These are phyloP conservation scores for Periconia macrospinosa DNA, from an alignment of 2,329 filamentous ascomycete genomes.

Conservation along the genomic window DNA sequence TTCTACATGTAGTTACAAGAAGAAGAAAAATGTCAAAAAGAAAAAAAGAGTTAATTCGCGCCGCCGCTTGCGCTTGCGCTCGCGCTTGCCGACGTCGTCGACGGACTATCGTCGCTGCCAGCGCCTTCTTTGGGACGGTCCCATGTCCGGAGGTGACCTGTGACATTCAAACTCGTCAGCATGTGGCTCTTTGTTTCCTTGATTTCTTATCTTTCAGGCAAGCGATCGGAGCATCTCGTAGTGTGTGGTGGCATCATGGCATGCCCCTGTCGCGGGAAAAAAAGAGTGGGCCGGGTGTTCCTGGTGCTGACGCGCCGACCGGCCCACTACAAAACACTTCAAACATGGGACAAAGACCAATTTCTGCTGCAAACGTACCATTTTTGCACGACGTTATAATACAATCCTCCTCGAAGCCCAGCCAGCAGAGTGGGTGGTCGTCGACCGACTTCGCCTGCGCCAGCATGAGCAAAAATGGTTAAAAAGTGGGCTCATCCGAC, in stretches of 20 bases:
- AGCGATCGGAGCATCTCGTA: not conserved
- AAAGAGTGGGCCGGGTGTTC: slow-evolving; percentile 19
- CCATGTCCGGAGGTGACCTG: slow-evolving; percentile 78
- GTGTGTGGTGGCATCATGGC: no score
- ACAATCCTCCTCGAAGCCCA: slow-evolving; percentile 90
- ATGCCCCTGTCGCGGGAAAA: no score
- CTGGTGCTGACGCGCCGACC: slow-evolving; percentile 23
- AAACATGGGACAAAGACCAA: not conserved
- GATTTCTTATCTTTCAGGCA: not conserved
- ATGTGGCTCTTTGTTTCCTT: not conserved
- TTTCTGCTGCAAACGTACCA: slow-evolving; percentile 61
- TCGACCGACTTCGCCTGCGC: slow-evolving; percentile 78
- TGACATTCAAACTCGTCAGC: slow-evolving; percentile 21
- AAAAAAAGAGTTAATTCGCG: not conserved
- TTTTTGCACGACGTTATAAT: slow-evolving; percentile 91
- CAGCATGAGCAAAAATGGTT: slow-evolving; percentile 4
- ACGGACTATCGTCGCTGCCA: slow-evolving; percentile 35
- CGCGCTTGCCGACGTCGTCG: slow-evolving; percentile 17
- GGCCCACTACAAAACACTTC: not conserved
- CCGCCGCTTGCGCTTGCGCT: no score
- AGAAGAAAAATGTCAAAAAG: no score
- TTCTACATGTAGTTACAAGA: no score
- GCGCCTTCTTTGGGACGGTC: slow-evolving; percentile 60
- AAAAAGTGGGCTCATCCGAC: slow-evolving; percentile 4
- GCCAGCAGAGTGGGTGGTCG: slow-evolving; percentile 82